Evolutionary conservation across 2,329 filamentous ascomycete species (phyloP), one percentile per base, ranked within the genome.

Genomic region (Onygena corvina): DNA sequence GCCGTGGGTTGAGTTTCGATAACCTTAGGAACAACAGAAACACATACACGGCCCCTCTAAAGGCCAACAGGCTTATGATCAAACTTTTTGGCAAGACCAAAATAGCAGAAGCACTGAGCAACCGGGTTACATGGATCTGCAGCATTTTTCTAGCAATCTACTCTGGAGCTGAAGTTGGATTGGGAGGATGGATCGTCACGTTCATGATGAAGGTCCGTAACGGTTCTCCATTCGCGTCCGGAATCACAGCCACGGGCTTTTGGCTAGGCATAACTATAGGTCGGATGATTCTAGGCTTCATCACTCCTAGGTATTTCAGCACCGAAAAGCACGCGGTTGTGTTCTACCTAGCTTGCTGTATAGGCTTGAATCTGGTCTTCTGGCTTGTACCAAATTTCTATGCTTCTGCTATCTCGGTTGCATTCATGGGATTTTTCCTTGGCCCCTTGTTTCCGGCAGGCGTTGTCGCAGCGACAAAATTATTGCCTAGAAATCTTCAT

Each of bases 181-280:
- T 88, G 2, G 82, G 83, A 16, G 86, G 86, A 12, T 92, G 86
- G 86, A 82, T 93, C 54, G 81, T 86, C 45, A 82, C 81, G 0
- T 93, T 94, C 62, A 93, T 94, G 85, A 79, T 89, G n/a, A 71
- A 76, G 16, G 80, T 88, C 20, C 77, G 88, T 11, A 64, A 81
- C 31, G 85, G 81, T 2, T 74, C 71, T 20, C 70, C 79, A 0
- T 90, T 92, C 59, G 74, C 80, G 1, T 81, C 83, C 29, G 86
- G 86, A 2, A 78, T 92, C 68, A 80, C 79, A 0, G 81, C 80
- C 0, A 90, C 85, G 0, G 81, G 85, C 0, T 93, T 90, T 67
- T 94, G 87, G 87, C 75, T 86, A 36, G 87, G 86, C 0, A 73
- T 93, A 54, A 89, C 86, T 0, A 64, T 86, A 0, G 86, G 87